Base-by-base conservation (phyloP, 176 grass and related monocot species). In the Phoenix dactylifera region DNA sequence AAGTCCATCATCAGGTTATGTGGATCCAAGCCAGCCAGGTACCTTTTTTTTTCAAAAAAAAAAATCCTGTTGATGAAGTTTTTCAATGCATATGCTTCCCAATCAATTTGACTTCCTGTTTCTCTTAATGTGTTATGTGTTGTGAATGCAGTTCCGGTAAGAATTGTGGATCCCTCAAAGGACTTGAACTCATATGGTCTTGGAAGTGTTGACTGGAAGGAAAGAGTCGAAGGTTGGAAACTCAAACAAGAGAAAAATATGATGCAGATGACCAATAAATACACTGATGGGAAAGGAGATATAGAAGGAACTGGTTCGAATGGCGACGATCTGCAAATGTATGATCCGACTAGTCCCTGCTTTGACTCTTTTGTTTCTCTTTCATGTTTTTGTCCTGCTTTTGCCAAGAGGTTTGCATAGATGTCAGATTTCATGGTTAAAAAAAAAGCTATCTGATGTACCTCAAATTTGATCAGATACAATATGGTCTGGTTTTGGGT, bases 301-400 rank as follows among this genome's bases (percentile, higher is more conserved):
- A 83, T 98, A 62, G 93, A 98, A 69, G 93, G 88, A 49, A 92
- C 88, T 76, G 93, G 93, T 68, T 98, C 93, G n/a, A 98, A 92
- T 73, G 93, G 84, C 51, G 93, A 98, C 86, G 93, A 98, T 73
- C 80, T 89, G 54, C 93, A 92, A 98, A 92, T 98, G 93, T 98
- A 87, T 52, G 58, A 23, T 52, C 24, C 19, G 1, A 16, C 9
- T 5, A 15, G 3, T 49, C 52, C 35, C 9, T 39, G 35, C 35
- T 12, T 12, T 39, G 9, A 14, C 35, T 44, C 35, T 44, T 44
- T 59, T 69, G 28, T 26, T 59, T 16, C 6, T n/a, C 16, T 9
- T 52, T 52, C n/a, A 55, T 58, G 22, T 58, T 49, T 49, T 59
- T 30, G 28, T 30, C 28, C 28, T 30, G 6, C 0, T 30, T 30